A percentile compares a stretch with the other conserved stretches of the same genome.
Conservation (phyloP, 2,329 filamentous ascomycete species). For the Diaporthe capsici region DNA sequence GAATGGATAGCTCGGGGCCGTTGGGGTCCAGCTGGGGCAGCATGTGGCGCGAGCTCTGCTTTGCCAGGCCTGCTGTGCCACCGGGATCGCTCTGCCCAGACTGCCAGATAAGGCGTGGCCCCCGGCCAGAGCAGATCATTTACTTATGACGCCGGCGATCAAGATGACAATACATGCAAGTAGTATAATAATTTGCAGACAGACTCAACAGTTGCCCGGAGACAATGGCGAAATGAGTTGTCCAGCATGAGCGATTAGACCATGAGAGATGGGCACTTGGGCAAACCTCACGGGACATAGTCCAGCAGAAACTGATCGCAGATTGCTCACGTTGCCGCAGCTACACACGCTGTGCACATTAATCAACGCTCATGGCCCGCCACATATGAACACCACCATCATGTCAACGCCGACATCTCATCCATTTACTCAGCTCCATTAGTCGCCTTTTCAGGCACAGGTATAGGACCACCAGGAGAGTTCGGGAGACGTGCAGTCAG, state of each 20-base stretch:
- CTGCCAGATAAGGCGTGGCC: constrained; percentile 11
- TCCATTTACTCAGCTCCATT: constrained; percentile 25
- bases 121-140: not conserved
- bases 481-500: constrained; percentile 80
- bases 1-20: constrained; percentile 8
- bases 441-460: constrained; percentile 61
- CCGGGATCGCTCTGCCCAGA: constrained; percentile 14
- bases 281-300: not conserved
- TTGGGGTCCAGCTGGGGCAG: constrained; percentile 10
- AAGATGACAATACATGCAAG: not conserved
- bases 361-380: constrained; percentile 9
- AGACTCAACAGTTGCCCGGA: not conserved
- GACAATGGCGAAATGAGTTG: not conserved
- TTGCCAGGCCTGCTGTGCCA: not conserved
- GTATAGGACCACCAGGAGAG: constrained; percentile 82
- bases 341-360: constrained; percentile 4
- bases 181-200: not conserved
- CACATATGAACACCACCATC: not conserved
- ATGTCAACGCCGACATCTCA: not conserved
- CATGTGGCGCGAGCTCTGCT: constrained; percentile 30
- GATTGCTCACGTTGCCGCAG: not conserved
- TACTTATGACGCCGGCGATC: not conserved
- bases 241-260: not conserved
- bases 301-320: not conserved
- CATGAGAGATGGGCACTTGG: not conserved